Percentiles rank a stretch among this genome's conserved stretches.
Evolutionary conservation across 495 filamentous ascomycete genomes (phyloP).

Genomic region (Trichoderma erinaceum): DNA sequence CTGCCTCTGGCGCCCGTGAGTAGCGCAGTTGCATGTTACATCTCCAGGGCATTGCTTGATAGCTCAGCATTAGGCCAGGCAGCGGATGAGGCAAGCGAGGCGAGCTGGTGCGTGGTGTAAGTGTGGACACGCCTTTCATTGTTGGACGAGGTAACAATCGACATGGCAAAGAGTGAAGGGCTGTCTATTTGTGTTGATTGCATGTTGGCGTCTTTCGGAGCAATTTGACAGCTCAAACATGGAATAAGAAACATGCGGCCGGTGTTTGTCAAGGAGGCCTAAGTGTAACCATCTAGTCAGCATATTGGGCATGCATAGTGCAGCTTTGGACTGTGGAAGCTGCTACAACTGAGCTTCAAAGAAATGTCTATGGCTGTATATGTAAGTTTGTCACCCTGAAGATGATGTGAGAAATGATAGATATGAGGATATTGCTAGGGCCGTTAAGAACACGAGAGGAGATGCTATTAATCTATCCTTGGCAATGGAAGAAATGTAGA

Average conservation of each 20-base stretch:
- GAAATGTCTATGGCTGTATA: no score
- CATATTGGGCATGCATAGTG: no score
- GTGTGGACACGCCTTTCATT: conserved; percentile 3
- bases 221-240: neutral
- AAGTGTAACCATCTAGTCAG: neutral
- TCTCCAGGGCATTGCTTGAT: neutral
- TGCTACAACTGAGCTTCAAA: no score
- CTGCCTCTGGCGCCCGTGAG: neutral
- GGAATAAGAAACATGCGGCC: neutral
- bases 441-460: no score
- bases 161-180: neutral
- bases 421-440: no score
- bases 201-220: neutral
- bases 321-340: no score
- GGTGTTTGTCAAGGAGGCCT: neutral
- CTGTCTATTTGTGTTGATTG: neutral
- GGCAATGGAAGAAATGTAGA: no score
- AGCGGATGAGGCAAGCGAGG: conserved; percentile 7
- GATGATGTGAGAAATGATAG: no score
- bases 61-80: neutral
- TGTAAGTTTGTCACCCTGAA: no score
- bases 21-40: neutral
- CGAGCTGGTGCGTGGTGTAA: neutral
- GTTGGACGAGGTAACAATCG: neutral
- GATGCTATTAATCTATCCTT: no score